A percentile compares a stretch with the other conserved stretches of the same genome.
phyloP scores from a whole-genome alignment of 306 rosid species.

The Gillenia trifoliata region DNA sequence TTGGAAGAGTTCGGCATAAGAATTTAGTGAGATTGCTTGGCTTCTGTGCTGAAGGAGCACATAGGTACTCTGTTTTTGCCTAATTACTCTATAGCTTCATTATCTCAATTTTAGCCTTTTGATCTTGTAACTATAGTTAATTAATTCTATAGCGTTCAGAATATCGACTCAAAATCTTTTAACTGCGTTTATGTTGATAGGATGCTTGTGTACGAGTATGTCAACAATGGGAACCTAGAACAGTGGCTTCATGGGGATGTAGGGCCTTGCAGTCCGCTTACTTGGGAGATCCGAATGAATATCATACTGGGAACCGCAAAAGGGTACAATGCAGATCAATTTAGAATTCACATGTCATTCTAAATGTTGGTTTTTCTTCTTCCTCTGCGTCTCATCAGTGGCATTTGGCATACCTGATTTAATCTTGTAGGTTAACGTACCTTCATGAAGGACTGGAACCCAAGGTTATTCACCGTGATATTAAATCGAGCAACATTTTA shows the following conservation, averaged over 20 bases:
- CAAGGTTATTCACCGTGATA: slow-evolving; percentile 87
- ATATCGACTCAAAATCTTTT: neutral
- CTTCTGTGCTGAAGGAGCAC: slow-evolving; percentile 95
- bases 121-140: neutral
- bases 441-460: slow-evolving; percentile 94
- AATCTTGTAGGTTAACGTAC: slow-evolving; percentile 56
- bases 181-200: slow-evolving; percentile 24
- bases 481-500: slow-evolving; percentile 85
- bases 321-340: slow-evolving; percentile 43
- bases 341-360: neutral
- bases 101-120: neutral
- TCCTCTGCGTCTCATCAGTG: neutral
- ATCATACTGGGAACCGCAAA: slow-evolving; percentile 74
- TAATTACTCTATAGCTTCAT: neutral
- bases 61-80: slow-evolving; percentile 44
- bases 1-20: slow-evolving; percentile 92
- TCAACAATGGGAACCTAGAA: slow-evolving; percentile 82
- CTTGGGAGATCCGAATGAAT: slow-evolving; percentile 84
- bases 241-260: slow-evolving; percentile 94
- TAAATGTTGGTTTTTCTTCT: no score
- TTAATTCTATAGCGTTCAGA: neutral
- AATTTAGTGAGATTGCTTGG: slow-evolving; percentile 81
- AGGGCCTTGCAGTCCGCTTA: slow-evolving; percentile 72
- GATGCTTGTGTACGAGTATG: slow-evolving; percentile 87
- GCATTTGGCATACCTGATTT: neutral